These are phyloP conservation scores for Stachybotrys elegans DNA, from an alignment of 2,329 filamentous ascomycete species.

Conservation along the genomic window DNA sequence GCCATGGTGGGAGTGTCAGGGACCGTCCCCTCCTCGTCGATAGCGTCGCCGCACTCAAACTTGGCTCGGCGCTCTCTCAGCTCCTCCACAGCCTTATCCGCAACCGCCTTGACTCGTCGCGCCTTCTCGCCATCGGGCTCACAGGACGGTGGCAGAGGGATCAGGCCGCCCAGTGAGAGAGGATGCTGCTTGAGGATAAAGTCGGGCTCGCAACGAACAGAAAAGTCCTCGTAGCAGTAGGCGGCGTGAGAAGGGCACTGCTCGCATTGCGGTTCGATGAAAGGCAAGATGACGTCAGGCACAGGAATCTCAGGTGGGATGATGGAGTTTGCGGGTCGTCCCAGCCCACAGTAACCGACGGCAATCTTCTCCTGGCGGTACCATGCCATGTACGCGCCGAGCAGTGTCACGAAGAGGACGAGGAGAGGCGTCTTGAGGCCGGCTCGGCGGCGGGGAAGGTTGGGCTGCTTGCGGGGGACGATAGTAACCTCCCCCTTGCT, in stretches of 20 bases:
- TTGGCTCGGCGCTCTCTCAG: conserved; percentile 80
- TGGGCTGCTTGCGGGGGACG: conserved; percentile 36
- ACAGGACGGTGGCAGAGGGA: conserved; percentile 86
- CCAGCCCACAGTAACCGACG: conserved; percentile 90
- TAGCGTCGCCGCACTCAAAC: conserved; percentile 79
- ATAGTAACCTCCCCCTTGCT: conserved; percentile 44
- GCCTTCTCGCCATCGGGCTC: conserved; percentile 93
- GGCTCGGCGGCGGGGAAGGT: conserved; percentile 29
- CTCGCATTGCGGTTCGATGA: conserved; percentile 79
- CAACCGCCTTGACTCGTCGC: conserved; percentile 78
- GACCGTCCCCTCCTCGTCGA: conserved; percentile 54
- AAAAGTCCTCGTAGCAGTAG: conserved; percentile 75
- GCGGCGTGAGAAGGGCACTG: conserved; percentile 88
- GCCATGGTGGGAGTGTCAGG: conserved; percentile 53
- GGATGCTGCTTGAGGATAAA: conserved; percentile 85
- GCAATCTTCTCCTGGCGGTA: conserved; percentile 95
- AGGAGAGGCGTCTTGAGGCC: conserved; percentile 61
- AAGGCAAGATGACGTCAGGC: conserved; percentile 65
- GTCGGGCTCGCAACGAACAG: conserved; percentile 76
- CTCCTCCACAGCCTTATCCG: conserved; percentile 81
- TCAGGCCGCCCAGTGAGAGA: conserved; percentile 69
- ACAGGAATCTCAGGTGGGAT: conserved; percentile 48
- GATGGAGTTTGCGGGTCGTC: conserved; percentile 51
- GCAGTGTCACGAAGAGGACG: conserved; percentile 64
- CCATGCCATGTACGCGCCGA: conserved; percentile 71